Evolutionary conservation across 495 filamentous ascomycete species (phyloP).

Genomic region (Lasiosphaeriaceae sp.): DNA sequence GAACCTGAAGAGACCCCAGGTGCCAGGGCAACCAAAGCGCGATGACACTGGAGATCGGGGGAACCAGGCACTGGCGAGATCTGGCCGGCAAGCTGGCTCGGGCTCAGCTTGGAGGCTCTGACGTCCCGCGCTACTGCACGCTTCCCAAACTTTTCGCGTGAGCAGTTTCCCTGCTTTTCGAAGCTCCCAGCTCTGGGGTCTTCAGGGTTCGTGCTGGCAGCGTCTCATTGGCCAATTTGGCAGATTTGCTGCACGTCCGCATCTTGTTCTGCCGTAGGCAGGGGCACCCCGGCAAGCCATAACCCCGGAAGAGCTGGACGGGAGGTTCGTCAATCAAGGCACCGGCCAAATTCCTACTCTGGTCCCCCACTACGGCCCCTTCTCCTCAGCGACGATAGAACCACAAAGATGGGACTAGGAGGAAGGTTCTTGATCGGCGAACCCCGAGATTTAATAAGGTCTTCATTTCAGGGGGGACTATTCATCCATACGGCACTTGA

Average conservation of each 20-base stretch:
- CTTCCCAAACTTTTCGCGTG: not conserved
- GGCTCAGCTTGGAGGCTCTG: not conserved
- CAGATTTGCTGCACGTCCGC: constrained; percentile 11
- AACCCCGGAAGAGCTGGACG: constrained; percentile 25
- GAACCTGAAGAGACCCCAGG: not conserved
- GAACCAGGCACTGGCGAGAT: constrained; percentile 3
- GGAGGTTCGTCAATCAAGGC: no score
- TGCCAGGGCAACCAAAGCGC: not conserved
- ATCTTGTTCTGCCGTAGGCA: not conserved
- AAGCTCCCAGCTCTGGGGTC: not conserved
- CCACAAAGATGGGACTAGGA: no score
- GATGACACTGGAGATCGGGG: not conserved
- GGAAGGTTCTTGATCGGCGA: no score
- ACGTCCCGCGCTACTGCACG: constrained; percentile 8
- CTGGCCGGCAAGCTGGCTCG: constrained; percentile 1
- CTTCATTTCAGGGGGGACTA: no score
- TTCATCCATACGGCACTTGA: no score
- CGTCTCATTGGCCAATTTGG: constrained; percentile 18
- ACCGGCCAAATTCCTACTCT: no score
- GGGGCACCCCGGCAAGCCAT: constrained; percentile 11
- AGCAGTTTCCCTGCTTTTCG: not conserved
- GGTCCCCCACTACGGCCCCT: no score
- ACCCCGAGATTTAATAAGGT: no score
- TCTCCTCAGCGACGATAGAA: no score
- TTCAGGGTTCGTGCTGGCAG: constrained; percentile 6